Evolutionary conservation across 129 eudicot species (phyloP), one percentile per base, ranked within the genome.

Genomic region (Ambrosia artemisiifolia): DNA sequence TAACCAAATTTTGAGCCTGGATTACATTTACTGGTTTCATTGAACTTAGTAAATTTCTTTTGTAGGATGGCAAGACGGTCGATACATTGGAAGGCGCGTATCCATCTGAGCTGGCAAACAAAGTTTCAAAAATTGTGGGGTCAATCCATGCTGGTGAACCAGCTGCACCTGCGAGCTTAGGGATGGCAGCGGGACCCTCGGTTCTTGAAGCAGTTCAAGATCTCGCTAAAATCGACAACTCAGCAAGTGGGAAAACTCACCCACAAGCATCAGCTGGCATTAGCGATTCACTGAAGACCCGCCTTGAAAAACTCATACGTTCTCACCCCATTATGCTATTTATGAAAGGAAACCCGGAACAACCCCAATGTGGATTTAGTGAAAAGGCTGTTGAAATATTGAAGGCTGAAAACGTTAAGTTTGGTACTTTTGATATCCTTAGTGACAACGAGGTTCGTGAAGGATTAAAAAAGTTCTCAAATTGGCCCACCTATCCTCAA

Each of bases 401-500:
- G 91, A 90, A 86, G 81, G 70, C 88, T 16, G 96, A 94, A 56
- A 88, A 90, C 48, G 91, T 95, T 30, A 75, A 79, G 51, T 95
- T 90, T 75, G 97, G 96, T 69, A 95, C 89, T 77, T 95, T 90
- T 82, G 97, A 95, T 83, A 95, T 95, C 64, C 78, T 95, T 33
- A 18, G 80, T 10, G 94, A 95, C 74, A 87, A 80, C 34, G 88
- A 84, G 75, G 97, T 95, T 72, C 99, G 99, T 35, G 99, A 95
- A 77, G 99, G 99, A 17, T 66, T 95, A 78, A 95, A 95, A 77
- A 91, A 90, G 66, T 88, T 86, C 34, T 88, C 96, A 38, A 95
- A 95, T 78, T 95, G 99, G 99, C 99, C 99, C 11, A 95, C 99
- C 3, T 95, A 70, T 76, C 98, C 98, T 57, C 98, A 93, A 70